A percentile compares a stretch with the other conserved stretches of the same genome.
Evolutionary conservation across 2,329 filamentous ascomycete genomes (phyloP).

Genomic region (Lasiodiplodia theobromae): DNA sequence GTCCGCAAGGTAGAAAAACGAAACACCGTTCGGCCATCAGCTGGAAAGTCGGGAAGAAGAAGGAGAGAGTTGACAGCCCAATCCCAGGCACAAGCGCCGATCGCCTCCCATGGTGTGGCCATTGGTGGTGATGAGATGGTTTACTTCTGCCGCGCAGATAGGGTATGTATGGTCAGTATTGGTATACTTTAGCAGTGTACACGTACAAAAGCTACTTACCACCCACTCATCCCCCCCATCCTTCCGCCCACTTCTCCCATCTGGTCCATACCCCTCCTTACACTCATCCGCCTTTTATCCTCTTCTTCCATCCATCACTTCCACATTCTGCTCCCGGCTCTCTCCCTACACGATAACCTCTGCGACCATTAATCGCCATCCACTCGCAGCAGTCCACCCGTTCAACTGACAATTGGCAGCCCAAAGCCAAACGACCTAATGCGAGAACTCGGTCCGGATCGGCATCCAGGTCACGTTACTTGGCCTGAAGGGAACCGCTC

Average conservation of each 20-base stretch:
- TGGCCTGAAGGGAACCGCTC: background rate
- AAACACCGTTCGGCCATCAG: background rate
- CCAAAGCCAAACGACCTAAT: background rate
- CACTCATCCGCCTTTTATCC: background rate
- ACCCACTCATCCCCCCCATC: background rate
- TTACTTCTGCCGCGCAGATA: background rate
- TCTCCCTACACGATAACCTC: background rate
- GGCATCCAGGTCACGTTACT: background rate
- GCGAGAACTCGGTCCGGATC: background rate
- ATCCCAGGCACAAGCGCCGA: background rate
- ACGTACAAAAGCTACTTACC: background rate
- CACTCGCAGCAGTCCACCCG: background rate
- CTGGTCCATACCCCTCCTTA: background rate
- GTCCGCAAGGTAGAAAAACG: background rate
- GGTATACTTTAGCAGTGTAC: background rate
- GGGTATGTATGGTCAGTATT: background rate
- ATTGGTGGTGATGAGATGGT: background rate
- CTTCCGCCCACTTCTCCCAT: background rate
- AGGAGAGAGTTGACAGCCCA: background rate
- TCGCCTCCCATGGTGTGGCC: background rate
- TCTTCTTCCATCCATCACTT: background rate
- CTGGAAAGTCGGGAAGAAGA: background rate
- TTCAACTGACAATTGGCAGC: background rate
- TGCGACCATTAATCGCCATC: background rate
- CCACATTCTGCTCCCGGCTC: background rate